Evolutionary conservation across 2,329 filamentous ascomycete genomes (phyloP).

Genomic region (Emmonsiellopsis sp.): DNA sequence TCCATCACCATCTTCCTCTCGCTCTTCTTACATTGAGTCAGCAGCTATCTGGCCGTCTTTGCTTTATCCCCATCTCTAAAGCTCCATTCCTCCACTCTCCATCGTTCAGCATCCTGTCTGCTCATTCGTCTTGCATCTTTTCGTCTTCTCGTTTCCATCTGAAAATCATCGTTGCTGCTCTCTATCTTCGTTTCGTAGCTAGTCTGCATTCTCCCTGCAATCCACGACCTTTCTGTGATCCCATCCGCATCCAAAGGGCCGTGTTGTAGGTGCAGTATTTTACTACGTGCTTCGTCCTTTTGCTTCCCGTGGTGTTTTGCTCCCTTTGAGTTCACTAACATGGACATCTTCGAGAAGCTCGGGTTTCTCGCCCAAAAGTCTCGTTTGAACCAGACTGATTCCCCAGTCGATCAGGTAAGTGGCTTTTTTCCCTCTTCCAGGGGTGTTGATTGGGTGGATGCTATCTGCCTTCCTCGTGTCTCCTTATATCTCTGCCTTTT

Average conservation of each 20-base stretch:
- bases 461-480: not conserved
- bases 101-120: conserved; percentile 10
- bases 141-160: not conserved
- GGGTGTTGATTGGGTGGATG: not conserved
- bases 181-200: too few species aligned
- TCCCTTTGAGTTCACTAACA: conserved; percentile 5
- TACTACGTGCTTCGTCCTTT: too few species aligned
- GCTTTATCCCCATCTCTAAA: conserved; percentile 39
- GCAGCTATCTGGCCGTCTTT: conserved; percentile 38
- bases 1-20: conserved; percentile 12
- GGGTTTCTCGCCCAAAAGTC: conserved; percentile 4
- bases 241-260: too few species aligned
- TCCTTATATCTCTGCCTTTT: not conserved
- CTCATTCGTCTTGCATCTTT: not conserved
- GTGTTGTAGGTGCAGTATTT: too few species aligned
- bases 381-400: not conserved
- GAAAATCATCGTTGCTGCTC: too few species aligned
- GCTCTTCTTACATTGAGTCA: conserved; percentile 1
- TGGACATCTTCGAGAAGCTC: conserved; percentile 9
- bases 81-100: conserved; percentile 10
- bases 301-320: not conserved
- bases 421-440: not conserved
- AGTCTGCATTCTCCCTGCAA: too few species aligned
- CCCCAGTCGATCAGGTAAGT: not conserved
- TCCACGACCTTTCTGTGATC: too few species aligned